Evolutionary conservation across 805 yeast genomes (phyloP), one percentile per base, ranked within the genome.

Genomic region (Clavispora phyllophila): DNA sequence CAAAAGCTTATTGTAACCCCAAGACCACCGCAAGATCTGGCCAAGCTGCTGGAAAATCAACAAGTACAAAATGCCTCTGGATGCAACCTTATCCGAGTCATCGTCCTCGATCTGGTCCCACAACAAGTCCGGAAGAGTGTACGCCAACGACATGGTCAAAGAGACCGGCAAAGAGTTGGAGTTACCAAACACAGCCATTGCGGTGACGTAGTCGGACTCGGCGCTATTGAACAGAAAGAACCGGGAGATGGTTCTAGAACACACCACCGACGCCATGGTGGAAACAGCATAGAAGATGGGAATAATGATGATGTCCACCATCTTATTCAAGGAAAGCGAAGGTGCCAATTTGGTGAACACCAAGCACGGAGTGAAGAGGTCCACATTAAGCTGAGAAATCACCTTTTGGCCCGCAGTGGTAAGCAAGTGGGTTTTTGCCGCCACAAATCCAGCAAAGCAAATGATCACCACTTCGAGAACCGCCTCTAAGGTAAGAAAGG

Each of bases 141-240:
- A 82, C 1, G 90, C 81, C 49, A 85, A 68, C 1, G 95, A 83
- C 43, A 93, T 68, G 1, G 93, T 85, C 50, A 93, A 73, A 0
- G 96, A 88, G 1, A 91, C 98, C 0, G 99, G 98, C 43, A 91
- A 75, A 9, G 96, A 86, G 69, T 91, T 91, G 35, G 96, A 87
- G 65, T 91, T 93, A 41, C 97, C 98, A 65, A 91, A 91, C 5
- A 90, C 96, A 2, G 93, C 88, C 95, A 93, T 93, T 2, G 96
- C 98, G 18, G 95, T 84, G 39, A 93, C 96, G 56, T 87, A 91
- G 65, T 91, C 90, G 3, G 87, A 59, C 64, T 93, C 97, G 12
- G 86, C 79, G 38, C 69, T 77, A 54, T 85, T 85, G 54, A 93
- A 67, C 7, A 64, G 56, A 48, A 89, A 60, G 34, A 80, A 49